Base-by-base conservation (phyloP, 768 basidiomycete genomes). In the Rhodosporidiobolus sp. region DNA sequence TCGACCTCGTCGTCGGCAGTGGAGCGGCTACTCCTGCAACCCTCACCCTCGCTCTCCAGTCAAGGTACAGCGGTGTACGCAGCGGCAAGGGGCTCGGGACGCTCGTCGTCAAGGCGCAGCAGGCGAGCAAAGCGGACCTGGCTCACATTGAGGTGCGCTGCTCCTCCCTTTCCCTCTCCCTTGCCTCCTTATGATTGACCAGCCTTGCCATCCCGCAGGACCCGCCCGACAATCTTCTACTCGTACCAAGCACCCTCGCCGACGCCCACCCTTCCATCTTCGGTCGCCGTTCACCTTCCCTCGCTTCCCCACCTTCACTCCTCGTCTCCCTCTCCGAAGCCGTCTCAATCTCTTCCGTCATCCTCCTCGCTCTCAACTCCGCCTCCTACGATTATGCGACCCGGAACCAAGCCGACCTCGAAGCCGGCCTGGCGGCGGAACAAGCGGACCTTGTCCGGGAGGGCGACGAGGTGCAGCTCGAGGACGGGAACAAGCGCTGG, bases 311-410 rank as follows among this genome's bases (percentile, higher is more conserved):
- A 28, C 65, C 53, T 14, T 30, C 56, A 7, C 66, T 75, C 67
- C 32, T 48, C 43, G 10, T 75, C 38, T 54, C 67, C 7, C 63
- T 63, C 43, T 22, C 64, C 6, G 30, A 20, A 4, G n/a, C 60
- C 6, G 16, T 72, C 45, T 64, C 67, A 3, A 67, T 75, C 60
- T 54, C 67, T 6, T 64, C 60, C 35, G 53, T 68, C 32, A 59
- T 74, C 35, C 57, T 74, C 46, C 46, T 74, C 57, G 32, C 73
- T 0, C 34, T 59, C 55, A 65, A 74, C 35, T 0, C 22, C 2
- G 0, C 24, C 4, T 62, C 74, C 1, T 72, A 68, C 35, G 34
- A 14, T 10, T 46, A 28, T 34, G 63, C 74, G 4, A 58, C 65
- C 9, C 14, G 32, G 2, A n/a, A 26, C 17, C 50, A 67, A 34